These are phyloP conservation scores for Vicia villosa DNA, from an alignment of 306 rosid species.

Conservation along the genomic window DNA sequence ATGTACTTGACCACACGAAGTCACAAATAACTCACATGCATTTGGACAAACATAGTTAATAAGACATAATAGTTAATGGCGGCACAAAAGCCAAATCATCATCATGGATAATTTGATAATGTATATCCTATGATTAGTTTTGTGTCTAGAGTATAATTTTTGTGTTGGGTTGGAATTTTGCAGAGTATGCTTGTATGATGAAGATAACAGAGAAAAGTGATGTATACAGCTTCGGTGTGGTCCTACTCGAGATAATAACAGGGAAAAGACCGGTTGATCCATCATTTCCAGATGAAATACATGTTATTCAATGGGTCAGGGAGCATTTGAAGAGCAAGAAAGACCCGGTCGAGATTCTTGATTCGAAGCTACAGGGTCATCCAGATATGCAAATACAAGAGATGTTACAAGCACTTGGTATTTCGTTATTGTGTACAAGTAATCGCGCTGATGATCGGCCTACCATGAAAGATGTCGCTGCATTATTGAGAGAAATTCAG, in stretches of 20 bases:
- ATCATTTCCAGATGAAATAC: conserved; percentile 64
- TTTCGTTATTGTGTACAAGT: conserved; percentile 74
- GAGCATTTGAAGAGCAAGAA: conserved; percentile 72
- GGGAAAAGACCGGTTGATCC: conserved; percentile 84
- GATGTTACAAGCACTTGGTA: conserved; percentile 83
- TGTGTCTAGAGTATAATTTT: conserved; percentile 18
- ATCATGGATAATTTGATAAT: not conserved
- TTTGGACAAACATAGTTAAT: conserved; percentile 21
- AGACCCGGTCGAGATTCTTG: conserved; percentile 70
- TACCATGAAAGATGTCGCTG: conserved; percentile 90
- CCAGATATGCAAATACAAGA: conserved; percentile 78
- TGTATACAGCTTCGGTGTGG: conserved; percentile 88
- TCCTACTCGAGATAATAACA: conserved; percentile 78
- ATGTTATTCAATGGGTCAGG: conserved; percentile 79
- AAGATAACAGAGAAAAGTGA: conserved; percentile 82
- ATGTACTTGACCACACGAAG: conserved; percentile 38
- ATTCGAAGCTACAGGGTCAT: conserved; percentile 74
- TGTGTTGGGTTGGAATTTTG: conserved; percentile 29
- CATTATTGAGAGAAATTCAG: conserved; percentile 68
- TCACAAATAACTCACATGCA: conserved; percentile 37
- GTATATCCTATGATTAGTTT: not conserved
- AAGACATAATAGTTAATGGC: conserved; percentile 20
- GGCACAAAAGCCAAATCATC: conserved; percentile 41
- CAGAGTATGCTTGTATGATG: conserved; percentile 87
- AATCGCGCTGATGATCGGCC: conserved; percentile 83